A percentile compares a stretch with the other conserved stretches of the same genome.
Evolutionary conservation across 176 grass and related monocot species (phyloP).

Genomic region (Musa troglodytarum): DNA sequence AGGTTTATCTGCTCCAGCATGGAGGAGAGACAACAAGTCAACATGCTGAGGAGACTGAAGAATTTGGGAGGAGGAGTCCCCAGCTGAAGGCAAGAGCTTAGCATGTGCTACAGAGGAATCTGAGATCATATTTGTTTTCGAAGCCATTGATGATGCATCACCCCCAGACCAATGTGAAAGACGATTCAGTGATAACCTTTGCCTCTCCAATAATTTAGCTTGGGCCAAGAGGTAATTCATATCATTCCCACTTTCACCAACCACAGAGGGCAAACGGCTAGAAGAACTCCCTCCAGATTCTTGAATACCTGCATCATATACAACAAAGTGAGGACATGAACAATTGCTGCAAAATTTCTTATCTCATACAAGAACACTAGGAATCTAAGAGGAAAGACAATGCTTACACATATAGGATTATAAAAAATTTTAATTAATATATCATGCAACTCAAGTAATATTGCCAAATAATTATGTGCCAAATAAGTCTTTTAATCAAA

Average conservation of each 20-base stretch:
- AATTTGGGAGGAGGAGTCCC: slow-evolving; percentile 40
- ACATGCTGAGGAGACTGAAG: slow-evolving; percentile 54
- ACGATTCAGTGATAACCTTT: slow-evolving; percentile 50
- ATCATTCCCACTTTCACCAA: slow-evolving; percentile 39
- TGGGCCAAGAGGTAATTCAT: slow-evolving; percentile 80
- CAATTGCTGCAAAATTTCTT: background rate
- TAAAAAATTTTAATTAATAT: background rate
- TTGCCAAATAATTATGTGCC: background rate
- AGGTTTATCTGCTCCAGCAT: slow-evolving; percentile 61
- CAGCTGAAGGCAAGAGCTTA: slow-evolving; percentile 47
- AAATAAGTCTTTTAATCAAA: background rate
- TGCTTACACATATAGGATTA: no score
- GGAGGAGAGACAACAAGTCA: slow-evolving; percentile 79
- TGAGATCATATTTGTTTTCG: slow-evolving; percentile 35
- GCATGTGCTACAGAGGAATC: slow-evolving; percentile 49
- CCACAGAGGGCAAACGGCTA: slow-evolving; percentile 26
- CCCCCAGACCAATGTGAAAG: slow-evolving; percentile 60
- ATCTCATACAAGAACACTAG: background rate
- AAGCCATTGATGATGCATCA: slow-evolving; percentile 32
- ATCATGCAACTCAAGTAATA: background rate
- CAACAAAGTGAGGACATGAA: background rate
- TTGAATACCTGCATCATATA: slow-evolving; percentile 41
- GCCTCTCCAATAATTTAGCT: slow-evolving; percentile 69
- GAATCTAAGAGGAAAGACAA: background rate
- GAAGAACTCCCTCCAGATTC: slow-evolving; percentile 39